Evolutionary conservation across 331 rosid species (phyloP), one percentile per base, ranked within the genome.

Genomic region (Saraca asoca): DNA sequence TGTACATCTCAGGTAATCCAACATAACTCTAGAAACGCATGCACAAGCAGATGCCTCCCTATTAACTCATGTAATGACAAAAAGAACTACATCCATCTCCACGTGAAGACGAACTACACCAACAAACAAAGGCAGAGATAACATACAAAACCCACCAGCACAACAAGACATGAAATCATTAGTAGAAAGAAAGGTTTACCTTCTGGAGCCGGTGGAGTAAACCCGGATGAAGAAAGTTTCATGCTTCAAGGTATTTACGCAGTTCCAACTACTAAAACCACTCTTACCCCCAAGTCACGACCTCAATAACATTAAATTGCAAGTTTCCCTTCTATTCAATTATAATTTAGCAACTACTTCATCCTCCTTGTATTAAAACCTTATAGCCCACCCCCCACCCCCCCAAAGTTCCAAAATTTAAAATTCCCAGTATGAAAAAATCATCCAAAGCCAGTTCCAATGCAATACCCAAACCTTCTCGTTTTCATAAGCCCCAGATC

Each of bases 391-490:
- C 42, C 17, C 67, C 76, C 86, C 75, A 46, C 87, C 87, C 81
- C 56, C 78, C 66, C 67, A 31, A 71, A 64, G 29, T 34, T 68
- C 78, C 76, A 79, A 79, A 64, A 59, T 37, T 19, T 33, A 71
- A 39, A 17, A 43, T 48, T 35, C 17, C 46, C 39, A 33, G 51
- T 34, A 75, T 16, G 17, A 37, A 60, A n/a, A 54, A 57, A 73
- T 80, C 86, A 87, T 68, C 90, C 90, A 68, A 87, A 84, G 53
- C 83, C 88, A 78, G 79, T 79, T 13, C 83, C 82, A 68, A 82
- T 68, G 71, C 79, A 82, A 67, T 44, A 74, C 60, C 72, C 72
- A 71, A 75, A 29, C 54, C 77, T 69, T 15, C 67, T 76, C 33
- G 75, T 49, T 82, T 74, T 70, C 82, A 81, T 84, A 75, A 74